Evolutionary conservation across 257 asterid genomes (phyloP), one percentile per base, ranked within the genome.

Genomic region (Hygrophila difformis): DNA sequence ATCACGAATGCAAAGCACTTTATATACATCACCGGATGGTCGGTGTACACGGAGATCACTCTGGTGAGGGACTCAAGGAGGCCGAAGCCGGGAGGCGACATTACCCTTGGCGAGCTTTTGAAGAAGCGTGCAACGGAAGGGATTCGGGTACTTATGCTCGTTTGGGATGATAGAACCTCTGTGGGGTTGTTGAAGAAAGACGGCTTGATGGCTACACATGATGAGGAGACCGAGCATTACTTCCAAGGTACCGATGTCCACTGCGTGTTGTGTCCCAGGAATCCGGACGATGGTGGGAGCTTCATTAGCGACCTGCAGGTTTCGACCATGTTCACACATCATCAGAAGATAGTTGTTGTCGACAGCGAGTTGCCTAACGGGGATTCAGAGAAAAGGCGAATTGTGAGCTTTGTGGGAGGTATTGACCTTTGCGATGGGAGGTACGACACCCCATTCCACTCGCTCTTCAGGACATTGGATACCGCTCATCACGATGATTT

Each of bases 11-110:
- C 97, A 4, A 78, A 88, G 59, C 97, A 81, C 78, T 51, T 84
- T 13, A 81, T 88, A 71, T 88, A 88, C 82, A 84, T 88, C 66
- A 88, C 97, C 14, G 97, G 97, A 12, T 88, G 95, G 97, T 88
- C 97, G 10, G 95, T 88, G 10, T 84, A 84, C 69, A 67, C 95
- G 9, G 95, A 78, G 57, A 72, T 84, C 52, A 15, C 82, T 40
- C 62, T 88, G 73, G 51, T 88, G 42, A 65, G 97, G 73, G 97
- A 88, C 53, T 75, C 86, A 0, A 69, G 94, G 74, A 75, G 97
- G 61, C 65, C 64, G 35, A 88, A 84, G 61, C 70, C 84, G 3
- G 97, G 95, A 24, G 95, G 97, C 40, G 93, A 81, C 29, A 45
- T 63, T 2, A 76, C 73, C 11, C 74, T 88, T 1, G 97, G 97